Base-by-base conservation (phyloP, 108 stramenopile genomes). In the Fragilaria crotonensis region DNA sequence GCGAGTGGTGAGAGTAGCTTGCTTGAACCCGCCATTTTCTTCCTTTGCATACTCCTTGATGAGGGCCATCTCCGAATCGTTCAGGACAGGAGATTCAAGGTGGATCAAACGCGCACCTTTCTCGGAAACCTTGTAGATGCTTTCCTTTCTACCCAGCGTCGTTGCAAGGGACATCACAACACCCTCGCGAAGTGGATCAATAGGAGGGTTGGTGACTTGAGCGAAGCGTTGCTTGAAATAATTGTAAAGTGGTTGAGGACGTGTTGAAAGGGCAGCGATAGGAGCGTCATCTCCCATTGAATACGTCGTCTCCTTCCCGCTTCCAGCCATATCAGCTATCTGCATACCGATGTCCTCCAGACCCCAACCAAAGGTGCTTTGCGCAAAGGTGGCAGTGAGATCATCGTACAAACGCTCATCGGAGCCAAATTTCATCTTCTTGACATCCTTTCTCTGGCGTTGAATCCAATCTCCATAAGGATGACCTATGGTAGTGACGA, bases 201-300 rank as follows among this genome's bases (percentile, higher is more conserved):
- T 98, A 26, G 97, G 96, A 55, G 97, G 97, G 60, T 98, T 98
- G 41, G 97, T 98, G 22, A 98, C 97, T 75, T 97, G 89, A 25
- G 97, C 97, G 54, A 90, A 90, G 29, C 88, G 85, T 76, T 98
- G 97, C 75, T 98, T 97, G 78, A 98, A 97, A 72, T 98, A 98
- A 74, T 96, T 95, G 80, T 88, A 96, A 29, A 89, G 66, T 26
- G 73, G 70, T 57, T 98, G 96, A 32, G 95, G 87, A 25, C 86
- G 77, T 52, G 89, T 79, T 11, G 91, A 93, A 52, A 98, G 73
- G 4, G 76, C 87, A 4, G 97, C 85, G 22, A 97, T 74, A 18
- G 97, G 97, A 14, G 96, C 95, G 78, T 98, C 97, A 56, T 96
- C 97, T 51, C 97, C 97, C 97, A 98, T 98, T 49, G 89, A 94